Evolutionary conservation across 169 alveolate species (phyloP).

Genomic region (Plasmodium gaboni): DNA sequence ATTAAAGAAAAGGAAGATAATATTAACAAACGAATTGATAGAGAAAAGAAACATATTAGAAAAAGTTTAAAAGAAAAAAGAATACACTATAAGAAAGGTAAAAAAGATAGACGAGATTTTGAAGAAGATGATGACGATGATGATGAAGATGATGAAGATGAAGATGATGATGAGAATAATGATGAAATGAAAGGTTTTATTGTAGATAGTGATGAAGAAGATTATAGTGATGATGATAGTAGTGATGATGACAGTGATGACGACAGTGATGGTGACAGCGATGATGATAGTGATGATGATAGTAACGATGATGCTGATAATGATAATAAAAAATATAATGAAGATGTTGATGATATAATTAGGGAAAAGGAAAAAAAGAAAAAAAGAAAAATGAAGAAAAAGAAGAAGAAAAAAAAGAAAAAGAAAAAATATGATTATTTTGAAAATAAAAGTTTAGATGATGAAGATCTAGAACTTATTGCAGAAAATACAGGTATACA

Average conservation of each 20-base stretch:
- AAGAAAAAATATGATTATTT: conserved; percentile 81
- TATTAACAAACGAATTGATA: neutral
- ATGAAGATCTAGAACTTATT: conserved; percentile 84
- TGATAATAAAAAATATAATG: conserved; percentile 63
- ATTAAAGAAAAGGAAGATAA: conserved; percentile 7
- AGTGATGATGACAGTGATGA: conserved; percentile 76
- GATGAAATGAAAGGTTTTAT: conserved; percentile 74
- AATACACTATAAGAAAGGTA: conserved; percentile 3
- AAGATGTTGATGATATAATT: conserved; percentile 78
- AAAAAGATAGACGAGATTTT: conserved; percentile 6
- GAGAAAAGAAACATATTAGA: neutral
- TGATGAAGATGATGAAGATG: conserved; percentile 29
- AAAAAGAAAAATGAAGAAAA: conserved; percentile 76
- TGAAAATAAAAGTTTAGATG: conserved; percentile 82
- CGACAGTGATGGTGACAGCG: conserved; percentile 76
- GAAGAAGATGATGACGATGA: conserved; percentile 59
- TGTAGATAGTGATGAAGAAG: conserved; percentile 77
- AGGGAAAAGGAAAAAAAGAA: conserved; percentile 74
- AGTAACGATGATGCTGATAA: conserved; percentile 77
- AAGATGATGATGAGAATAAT: conserved; percentile 73
- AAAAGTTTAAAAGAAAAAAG: conserved; percentile 9
- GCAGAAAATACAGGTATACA: conserved; percentile 86
- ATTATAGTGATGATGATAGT: conserved; percentile 78
- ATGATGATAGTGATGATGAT: conserved; percentile 75
- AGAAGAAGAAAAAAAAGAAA: conserved; percentile 74